Conservation (phyloP, 2,329 filamentous ascomycete species). For the Colletotrichum tamarilloi region DNA sequence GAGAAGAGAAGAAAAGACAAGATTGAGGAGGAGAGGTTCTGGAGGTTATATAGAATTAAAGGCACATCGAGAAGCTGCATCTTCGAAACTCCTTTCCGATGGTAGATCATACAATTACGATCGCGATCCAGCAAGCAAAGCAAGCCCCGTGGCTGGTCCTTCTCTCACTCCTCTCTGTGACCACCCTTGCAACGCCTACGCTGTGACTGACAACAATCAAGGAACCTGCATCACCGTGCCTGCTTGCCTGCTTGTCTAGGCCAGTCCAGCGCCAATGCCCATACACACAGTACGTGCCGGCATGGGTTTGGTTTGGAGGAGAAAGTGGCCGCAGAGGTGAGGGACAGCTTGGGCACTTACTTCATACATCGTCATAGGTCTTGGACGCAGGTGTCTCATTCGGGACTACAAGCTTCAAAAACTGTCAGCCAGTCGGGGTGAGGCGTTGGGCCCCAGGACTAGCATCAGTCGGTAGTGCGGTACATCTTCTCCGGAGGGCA, state of each 20-base stretch:
- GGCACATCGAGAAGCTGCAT: slow-evolving; percentile 11
- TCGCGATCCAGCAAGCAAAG: slow-evolving; percentile 11
- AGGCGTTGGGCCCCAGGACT: not conserved
- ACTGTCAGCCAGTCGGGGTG: slow-evolving; percentile 23
- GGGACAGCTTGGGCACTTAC: slow-evolving; percentile 20
- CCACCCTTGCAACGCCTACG: not conserved
- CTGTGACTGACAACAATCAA: slow-evolving; percentile 26
- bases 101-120: slow-evolving; percentile 8
- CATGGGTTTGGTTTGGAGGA: not conserved
- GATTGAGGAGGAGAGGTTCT: slow-evolving; percentile 1
- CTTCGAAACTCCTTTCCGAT: not conserved
- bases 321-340: not conserved
- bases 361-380: slow-evolving; percentile 37
- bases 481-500: slow-evolving; percentile 27
- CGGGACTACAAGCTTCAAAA: slow-evolving; percentile 30
- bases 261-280: slow-evolving; percentile 5
- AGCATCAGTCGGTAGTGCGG: slow-evolving; percentile 4
- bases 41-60: slow-evolving; percentile 34
- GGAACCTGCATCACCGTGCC: slow-evolving; percentile 20
- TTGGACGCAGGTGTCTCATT: slow-evolving; percentile 31
- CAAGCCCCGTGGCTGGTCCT: not conserved
- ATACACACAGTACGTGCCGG: slow-evolving; percentile 21
- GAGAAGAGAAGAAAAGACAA: not conserved
- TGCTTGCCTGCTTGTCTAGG: slow-evolving; percentile 5
- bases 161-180: not conserved